Evolutionary conservation across 306 rosid genomes (phyloP).

Genomic region (Trichosanthes cucumerina): DNA sequence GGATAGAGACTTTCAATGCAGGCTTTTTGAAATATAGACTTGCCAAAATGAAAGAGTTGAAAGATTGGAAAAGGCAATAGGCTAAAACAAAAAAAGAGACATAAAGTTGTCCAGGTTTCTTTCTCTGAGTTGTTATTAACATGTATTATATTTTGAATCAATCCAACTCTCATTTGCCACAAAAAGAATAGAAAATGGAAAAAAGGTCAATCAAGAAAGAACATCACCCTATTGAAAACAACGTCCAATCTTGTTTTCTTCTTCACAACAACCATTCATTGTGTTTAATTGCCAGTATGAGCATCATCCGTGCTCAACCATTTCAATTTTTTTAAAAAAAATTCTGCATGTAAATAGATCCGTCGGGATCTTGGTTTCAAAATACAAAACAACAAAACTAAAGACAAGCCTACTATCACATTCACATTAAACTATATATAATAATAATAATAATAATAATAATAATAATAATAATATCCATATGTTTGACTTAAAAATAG

Average conservation of each 20-base stretch:
- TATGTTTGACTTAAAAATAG: not conserved
- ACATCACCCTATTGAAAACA: not conserved
- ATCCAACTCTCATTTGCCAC: not conserved
- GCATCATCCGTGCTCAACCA: not conserved
- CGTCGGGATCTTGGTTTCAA: not conserved
- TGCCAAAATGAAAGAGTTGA: conserved; percentile 28
- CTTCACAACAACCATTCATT: conserved; percentile 23
- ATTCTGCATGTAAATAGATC: not conserved
- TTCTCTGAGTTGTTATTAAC: no score
- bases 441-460: not conserved
- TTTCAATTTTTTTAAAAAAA: not conserved
- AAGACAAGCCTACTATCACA: not conserved
- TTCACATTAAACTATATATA: not conserved
- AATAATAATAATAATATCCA: no score
- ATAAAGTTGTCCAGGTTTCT: no score
- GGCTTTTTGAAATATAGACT: conserved; percentile 16
- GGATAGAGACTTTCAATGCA: conserved; percentile 10
- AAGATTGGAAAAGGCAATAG: conserved; percentile 20
- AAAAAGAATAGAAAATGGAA: not conserved
- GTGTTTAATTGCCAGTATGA: not conserved
- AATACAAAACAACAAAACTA: not conserved
- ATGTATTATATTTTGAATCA: not conserved
- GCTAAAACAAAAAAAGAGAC: no score
- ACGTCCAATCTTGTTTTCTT: conserved; percentile 24
- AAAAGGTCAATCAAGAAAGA: conserved; percentile 1